phyloP scores from a whole-genome alignment of 495 filamentous ascomycete genomes.

The Aspergillus nidulans region DNA sequence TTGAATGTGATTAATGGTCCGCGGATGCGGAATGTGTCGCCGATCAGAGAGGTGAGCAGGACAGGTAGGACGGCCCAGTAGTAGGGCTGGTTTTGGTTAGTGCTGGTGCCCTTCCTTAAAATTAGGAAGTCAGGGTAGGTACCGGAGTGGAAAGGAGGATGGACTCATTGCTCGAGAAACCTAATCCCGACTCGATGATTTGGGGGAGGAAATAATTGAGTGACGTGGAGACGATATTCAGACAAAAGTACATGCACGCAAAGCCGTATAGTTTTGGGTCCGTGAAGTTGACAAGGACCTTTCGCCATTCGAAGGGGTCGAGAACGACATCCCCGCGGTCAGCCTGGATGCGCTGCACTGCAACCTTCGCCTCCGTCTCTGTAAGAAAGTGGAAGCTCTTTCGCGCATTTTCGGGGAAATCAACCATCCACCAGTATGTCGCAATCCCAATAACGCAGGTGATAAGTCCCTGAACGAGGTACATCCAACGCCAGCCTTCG shows the following conservation, averaged over 20 bases:
- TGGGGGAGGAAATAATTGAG: slow-evolving; percentile 69
- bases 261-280: slow-evolving; percentile 74
- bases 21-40: slow-evolving; percentile 60
- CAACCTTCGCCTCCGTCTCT: slow-evolving; percentile 51
- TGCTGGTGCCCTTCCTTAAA: too few relatives aligned
- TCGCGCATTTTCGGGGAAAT: slow-evolving; percentile 68
- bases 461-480: slow-evolving; percentile 62
- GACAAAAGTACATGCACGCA: slow-evolving; percentile 65
- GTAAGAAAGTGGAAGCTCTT: slow-evolving; percentile 61
- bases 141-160: slow-evolving; percentile 68
- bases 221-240: slow-evolving; percentile 66
- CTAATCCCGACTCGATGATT: slow-evolving; percentile 67
- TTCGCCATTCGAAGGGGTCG: slow-evolving; percentile 56
- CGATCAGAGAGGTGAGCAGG: slow-evolving; percentile 61
- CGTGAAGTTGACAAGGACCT: slow-evolving; percentile 55
- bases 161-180: slow-evolving; percentile 59
- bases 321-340: slow-evolving; percentile 64
- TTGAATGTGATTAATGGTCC: slow-evolving; percentile 73
- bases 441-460: slow-evolving; percentile 61
- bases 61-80: slow-evolving; percentile 72
- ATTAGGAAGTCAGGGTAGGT: slow-evolving; percentile 15
- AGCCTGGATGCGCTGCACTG: slow-evolving; percentile 52
- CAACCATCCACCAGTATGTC: slow-evolving; percentile 76
- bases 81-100: slow-evolving; percentile 47
- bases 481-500: slow-evolving; percentile 76